Evolutionary conservation across 2,329 filamentous ascomycete genomes (phyloP), one percentile per base, ranked within the genome.

Genomic region (Microascus cirrosus): DNA sequence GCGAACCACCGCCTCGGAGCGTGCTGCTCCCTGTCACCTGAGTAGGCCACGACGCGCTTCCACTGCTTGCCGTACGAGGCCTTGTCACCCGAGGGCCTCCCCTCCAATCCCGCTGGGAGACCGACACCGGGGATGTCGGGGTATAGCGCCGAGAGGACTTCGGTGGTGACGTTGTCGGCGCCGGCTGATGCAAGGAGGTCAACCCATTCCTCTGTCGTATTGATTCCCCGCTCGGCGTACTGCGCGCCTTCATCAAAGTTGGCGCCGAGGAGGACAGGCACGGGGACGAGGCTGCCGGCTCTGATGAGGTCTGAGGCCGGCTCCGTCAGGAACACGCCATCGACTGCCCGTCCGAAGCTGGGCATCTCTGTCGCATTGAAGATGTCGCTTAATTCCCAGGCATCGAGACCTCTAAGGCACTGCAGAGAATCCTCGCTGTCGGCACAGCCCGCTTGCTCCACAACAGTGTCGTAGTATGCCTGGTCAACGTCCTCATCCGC

Each of bases 201-300:
- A 52, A 71, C 67, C 64, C 85, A 81, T 55, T 84, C 74, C 18
- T 70, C 74, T 12, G 74, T 78, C 1, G 77, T 81, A 64, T 84
- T 78, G 60, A 86, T 77, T 18, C 76, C 78, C 6, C 60, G 66
- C 12, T 76, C 74, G 0, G 74, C 77, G 63, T 85, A 86, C 1
- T 73, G 71, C 1, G 78, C 78, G 45, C 71, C 86, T 66, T 89
- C 86, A 62, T 89, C 85, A 1, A 78, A 78, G 66, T 87, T 88
- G 39, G 77, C 78, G 7, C 86, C 85, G 36, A 77, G 71, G 7
- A 89, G 73, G 48, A 87, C 77, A 1, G 84, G 83, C 0, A 88
- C 81, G 56, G 81, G 76, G 58, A 86, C 79, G 61, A 87, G 87
- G 20, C 77, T 75, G 53, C 83, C 84, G 5, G 75, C 67, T 1